Evolutionary conservation across 179 eudicot species (phyloP).

Genomic region (Camellia oleifera): DNA sequence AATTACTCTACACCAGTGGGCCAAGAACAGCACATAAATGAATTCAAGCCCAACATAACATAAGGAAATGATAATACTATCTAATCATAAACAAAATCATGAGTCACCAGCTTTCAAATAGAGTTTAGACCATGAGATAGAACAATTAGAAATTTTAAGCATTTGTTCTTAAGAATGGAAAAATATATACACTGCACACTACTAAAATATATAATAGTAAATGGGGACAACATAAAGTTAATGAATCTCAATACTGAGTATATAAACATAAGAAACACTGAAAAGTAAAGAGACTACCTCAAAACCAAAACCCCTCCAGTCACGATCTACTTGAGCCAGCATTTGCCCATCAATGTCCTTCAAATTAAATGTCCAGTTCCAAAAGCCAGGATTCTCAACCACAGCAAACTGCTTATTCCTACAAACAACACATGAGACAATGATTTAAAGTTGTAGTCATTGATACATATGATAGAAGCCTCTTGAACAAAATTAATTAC

Average conservation of each 20-base stretch:
- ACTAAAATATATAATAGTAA: background rate
- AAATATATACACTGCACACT: background rate
- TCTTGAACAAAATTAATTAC: conserved; percentile 3
- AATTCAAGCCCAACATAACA: background rate
- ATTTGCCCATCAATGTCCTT: conserved; percentile 76
- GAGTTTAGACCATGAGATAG: background rate
- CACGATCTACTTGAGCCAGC: conserved; percentile 91
- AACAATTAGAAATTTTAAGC: background rate
- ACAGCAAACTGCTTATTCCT: conserved; percentile 93
- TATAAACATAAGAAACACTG: background rate
- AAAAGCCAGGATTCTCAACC: conserved; percentile 94
- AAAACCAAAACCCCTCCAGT: conserved; percentile 97
- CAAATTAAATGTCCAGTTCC: conserved; percentile 97
- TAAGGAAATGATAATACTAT: background rate
- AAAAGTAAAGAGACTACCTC: conserved; percentile 51
- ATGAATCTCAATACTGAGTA: conserved; percentile 11
- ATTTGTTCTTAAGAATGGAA: background rate
- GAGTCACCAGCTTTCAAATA: background rate
- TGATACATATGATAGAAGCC: background rate
- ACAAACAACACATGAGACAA: conserved; percentile 12
- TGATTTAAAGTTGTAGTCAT: background rate
- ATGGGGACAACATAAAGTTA: background rate
- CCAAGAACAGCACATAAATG: background rate
- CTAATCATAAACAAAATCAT: background rate
- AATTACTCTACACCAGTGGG: background rate